Conservation (phyloP, 106 monocot genomes). For the Gastrodia elata region DNA sequence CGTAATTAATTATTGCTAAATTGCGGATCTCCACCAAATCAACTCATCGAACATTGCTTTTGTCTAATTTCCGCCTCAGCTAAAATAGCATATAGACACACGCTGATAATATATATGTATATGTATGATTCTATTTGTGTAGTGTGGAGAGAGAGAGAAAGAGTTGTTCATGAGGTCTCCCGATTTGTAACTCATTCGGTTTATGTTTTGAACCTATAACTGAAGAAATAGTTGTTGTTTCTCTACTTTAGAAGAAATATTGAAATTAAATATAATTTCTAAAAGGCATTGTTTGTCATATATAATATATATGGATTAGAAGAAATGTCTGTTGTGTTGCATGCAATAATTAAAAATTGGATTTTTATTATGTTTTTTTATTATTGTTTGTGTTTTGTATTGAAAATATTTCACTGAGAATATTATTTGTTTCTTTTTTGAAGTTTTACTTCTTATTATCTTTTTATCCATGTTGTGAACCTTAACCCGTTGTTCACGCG, state of each 20-base stretch:
- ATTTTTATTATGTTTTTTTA: neutral
- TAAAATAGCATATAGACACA: too few relatives aligned
- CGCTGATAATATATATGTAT: too few relatives aligned
- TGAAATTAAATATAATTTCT: neutral
- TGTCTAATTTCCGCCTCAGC: too few relatives aligned
- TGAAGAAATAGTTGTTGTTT: neutral
- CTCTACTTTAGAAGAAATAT: neutral
- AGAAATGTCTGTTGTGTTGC: neutral
- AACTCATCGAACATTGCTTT: too few relatives aligned
- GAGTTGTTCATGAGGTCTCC: neutral
- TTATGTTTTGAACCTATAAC: neutral
- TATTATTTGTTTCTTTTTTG: neutral
- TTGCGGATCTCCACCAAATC: too few relatives aligned
- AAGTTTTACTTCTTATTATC: neutral
- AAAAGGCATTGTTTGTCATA: neutral
- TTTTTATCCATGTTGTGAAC: neutral
- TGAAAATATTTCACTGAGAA: neutral
- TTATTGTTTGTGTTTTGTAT: neutral
- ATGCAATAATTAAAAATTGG: neutral
- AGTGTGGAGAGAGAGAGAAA: too few relatives aligned
- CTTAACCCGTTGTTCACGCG: conserved; percentile 73
- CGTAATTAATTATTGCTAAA: too few relatives aligned
- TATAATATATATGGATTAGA: neutral
- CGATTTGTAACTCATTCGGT: neutral
- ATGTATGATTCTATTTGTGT: too few relatives aligned